Evolutionary conservation across 805 yeast species (phyloP).

Genomic region (Candida tallmaniae): DNA sequence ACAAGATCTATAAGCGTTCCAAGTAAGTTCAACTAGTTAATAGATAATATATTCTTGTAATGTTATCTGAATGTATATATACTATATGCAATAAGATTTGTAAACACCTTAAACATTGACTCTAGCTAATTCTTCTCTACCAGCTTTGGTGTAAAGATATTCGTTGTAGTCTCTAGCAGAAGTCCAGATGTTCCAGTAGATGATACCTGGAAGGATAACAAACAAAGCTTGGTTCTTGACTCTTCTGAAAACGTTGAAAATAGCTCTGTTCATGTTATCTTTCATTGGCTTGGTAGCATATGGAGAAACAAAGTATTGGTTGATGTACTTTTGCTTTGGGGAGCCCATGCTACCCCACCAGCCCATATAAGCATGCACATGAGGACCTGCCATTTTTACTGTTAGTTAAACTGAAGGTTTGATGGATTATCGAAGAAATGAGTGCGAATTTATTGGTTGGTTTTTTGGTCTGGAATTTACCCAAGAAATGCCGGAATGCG

Average conservation of each 20-base stretch:
- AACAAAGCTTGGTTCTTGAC: slow-evolving; percentile 78
- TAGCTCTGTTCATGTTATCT: slow-evolving; percentile 78
- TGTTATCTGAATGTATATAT: no score
- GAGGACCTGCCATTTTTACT: slow-evolving; percentile 28
- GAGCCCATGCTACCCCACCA: slow-evolving; percentile 96
- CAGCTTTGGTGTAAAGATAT: slow-evolving; percentile 94
- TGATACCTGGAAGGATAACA: slow-evolving; percentile 69
- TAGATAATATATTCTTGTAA: no score
- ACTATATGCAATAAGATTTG: no score
- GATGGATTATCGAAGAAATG: no score
- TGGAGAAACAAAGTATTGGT: slow-evolving; percentile 88
- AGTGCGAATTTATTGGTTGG: slow-evolving; percentile 9
- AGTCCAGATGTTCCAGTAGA: slow-evolving; percentile 85
- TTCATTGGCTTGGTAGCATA: slow-evolving; percentile 89
- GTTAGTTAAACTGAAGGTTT: background rate
- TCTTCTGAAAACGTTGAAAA: slow-evolving; percentile 95
- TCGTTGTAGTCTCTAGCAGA: slow-evolving; percentile 86
- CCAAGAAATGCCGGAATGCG: no score
- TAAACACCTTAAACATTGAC: slow-evolving; percentile 38
- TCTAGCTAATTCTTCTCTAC: slow-evolving; percentile 88
- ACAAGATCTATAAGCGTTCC: slow-evolving; percentile 90
- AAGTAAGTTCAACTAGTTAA: no score
- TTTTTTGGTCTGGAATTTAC: no score
- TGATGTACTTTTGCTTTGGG: slow-evolving; percentile 81
- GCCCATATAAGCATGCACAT: slow-evolving; percentile 80